Base-by-base conservation (phyloP, 805 yeast species). In the Tetrapisispora iriomotensis region DNA sequence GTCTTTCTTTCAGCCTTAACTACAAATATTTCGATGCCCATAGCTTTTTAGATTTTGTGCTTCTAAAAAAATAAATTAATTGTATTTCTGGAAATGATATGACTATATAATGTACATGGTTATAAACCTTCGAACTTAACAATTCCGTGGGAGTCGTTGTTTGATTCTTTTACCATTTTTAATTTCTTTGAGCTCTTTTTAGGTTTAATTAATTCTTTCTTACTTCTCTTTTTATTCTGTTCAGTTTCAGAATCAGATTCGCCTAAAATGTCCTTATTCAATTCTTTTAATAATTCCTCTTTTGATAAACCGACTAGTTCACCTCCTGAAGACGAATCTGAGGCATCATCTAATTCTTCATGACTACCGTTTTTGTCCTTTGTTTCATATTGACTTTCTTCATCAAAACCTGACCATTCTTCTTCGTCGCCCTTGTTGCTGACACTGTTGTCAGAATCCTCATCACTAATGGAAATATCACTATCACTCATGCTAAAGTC, bases 61-160 rank as follows among this genome's bases (percentile, higher is more conserved):
- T n/a, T n/a, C n/a, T n/a, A n/a, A n/a, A n/a, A n/a, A n/a, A n/a
- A n/a, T n/a, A n/a, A n/a, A n/a, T n/a, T n/a, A n/a, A n/a, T n/a
- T n/a, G n/a, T n/a, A n/a, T n/a, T n/a, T n/a, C n/a, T n/a, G n/a
- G n/a, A n/a, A n/a, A n/a, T n/a, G n/a, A n/a, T n/a, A n/a, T n/a
- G n/a, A 29, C 22, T 6, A 29, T 8, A 18, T 18, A 8, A 4
- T 29, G 19, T 29, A 8, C 6, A 3, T 17, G 10, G 15, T 38
- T 48, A 77, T 37, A 78, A 58, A 41, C 70, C 87, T 8, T 78
- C 86, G 50, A 81, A 81, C 47, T 64, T 74, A 30, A 71, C 65
- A 38, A 80, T 79, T 0, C 85, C 85, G 46, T 77, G 83, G 40
- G 74, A 79, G 38, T 72, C 75, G 24, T 66, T 66, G 14, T 15